Evolutionary conservation across 2,329 filamentous ascomycete genomes (phyloP).

Genomic region (Fusarium globosum): DNA sequence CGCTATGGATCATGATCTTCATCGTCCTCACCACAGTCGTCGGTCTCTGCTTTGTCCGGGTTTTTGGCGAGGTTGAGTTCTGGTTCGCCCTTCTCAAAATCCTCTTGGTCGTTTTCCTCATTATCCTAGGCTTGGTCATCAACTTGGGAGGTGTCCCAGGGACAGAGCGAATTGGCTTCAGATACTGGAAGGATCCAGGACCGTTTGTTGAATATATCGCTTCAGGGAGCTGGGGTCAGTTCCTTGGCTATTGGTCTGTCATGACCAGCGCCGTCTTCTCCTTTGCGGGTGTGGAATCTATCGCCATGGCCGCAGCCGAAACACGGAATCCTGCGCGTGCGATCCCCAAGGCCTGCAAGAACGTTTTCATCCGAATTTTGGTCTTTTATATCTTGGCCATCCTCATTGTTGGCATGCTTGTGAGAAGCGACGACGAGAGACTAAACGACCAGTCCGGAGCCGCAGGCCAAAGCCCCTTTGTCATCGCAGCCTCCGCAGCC

Average conservation of each 20-base stretch:
- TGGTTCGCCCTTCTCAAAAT: slow-evolving; percentile 63
- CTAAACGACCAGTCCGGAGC: slow-evolving; percentile 59
- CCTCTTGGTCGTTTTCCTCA: slow-evolving; percentile 62
- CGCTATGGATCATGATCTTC: slow-evolving; percentile 43
- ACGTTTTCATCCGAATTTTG: slow-evolving; percentile 68
- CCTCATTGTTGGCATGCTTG: slow-evolving; percentile 76
- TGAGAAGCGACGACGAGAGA: slow-evolving; percentile 67
- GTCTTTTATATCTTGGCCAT: slow-evolving; percentile 73
- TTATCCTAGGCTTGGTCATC: slow-evolving; percentile 58
- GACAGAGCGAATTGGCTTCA: slow-evolving; percentile 40
- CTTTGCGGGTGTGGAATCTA: slow-evolving; percentile 72
- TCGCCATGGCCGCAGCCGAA: slow-evolving; percentile 72
- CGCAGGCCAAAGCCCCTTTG: slow-evolving; percentile 66
- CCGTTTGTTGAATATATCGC: slow-evolving; percentile 75
- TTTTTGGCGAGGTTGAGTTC: slow-evolving; percentile 66
- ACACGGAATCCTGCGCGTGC: slow-evolving; percentile 65
- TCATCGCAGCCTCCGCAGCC: slow-evolving; percentile 76
- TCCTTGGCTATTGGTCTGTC: slow-evolving; percentile 74
- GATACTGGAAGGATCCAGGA: slow-evolving; percentile 65
- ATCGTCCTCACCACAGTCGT: slow-evolving; percentile 40
- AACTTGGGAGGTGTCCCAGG: slow-evolving; percentile 40
- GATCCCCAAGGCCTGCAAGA: slow-evolving; percentile 65
- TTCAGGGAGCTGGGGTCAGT: slow-evolving; percentile 67
- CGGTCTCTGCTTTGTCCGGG: slow-evolving; percentile 58
- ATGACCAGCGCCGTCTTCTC: slow-evolving; percentile 74